Evolutionary conservation across 106 monocot genomes (phyloP), one percentile per base, ranked within the genome.

Genomic region (Acorus gramineus): DNA sequence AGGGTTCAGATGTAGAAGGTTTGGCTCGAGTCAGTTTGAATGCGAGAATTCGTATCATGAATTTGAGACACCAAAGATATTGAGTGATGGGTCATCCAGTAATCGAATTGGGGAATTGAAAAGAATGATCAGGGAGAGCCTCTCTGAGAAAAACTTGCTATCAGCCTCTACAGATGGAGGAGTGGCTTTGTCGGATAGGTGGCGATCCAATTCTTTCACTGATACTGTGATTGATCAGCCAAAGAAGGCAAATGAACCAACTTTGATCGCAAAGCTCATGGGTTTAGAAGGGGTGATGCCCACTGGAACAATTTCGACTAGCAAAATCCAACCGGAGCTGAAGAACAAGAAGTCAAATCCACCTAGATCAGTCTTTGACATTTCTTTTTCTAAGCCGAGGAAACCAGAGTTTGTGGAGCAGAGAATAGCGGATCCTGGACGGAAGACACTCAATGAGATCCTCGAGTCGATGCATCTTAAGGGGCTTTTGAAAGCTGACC

Each of bases 221-320:
- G 49, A 42, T 56, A 5, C 53, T 56, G 12, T 58, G 12, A 12
- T 50, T 46, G 50, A 4, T 28, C 64, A 12, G 11, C 50, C 64
- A 52, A 80, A 78, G 68, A 83, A 70, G 7, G 13, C 11, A 11
- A 76, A 69, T 53, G 50, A 71, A 65, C 65, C 74, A 56, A 80
- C 69, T 53, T 62, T 90, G 53, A 67, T 90, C 60, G 85, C 78
- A 42, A 90, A 78, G 75, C 80, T 90, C 6, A 90, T 90, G 90
- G 90, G 90, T 12, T 64, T 90, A 9, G 81, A 80, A 56, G 80
- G 75, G 56, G 52, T 1, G 28, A 28, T 67, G 10, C 73, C 85
- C 8, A 52, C 44, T 45, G 49, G 63, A 52, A 42, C n/a, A 10
- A 45, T 44, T 43, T 50, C 61, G 48, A 13, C 14, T 11, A 5